A percentile compares a stretch with the other conserved stretches of the same genome.
phyloP scores from a whole-genome alignment of 139 green algal genomes.

The Zygnema circumcarinatum region DNA sequence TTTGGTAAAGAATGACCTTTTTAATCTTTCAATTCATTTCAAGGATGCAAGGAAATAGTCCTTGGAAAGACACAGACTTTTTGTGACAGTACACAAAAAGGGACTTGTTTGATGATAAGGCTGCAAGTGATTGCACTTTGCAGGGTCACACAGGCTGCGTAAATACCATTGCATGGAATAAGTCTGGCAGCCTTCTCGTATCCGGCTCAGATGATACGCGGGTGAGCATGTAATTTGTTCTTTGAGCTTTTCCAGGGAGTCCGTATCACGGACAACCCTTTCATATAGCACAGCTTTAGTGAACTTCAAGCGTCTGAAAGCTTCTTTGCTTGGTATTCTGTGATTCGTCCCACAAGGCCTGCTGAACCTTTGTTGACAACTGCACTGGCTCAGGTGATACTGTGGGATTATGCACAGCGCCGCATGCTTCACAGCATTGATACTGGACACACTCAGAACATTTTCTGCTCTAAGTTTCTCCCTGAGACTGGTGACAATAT shows the following conservation, averaged over 20 bases:
- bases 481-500: constrained; percentile 48
- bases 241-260: too few species aligned
- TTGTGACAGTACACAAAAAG: constrained; percentile 16
- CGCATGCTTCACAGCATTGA: constrained; percentile 33
- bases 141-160: constrained; percentile 58
- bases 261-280: too few species aligned
- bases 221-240: constrained; percentile 33
- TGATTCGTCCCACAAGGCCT: too few species aligned
- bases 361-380: too few species aligned
- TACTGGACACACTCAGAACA: constrained; percentile 32
- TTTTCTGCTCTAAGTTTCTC: constrained; percentile 57
- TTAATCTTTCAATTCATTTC: constrained; percentile 14
- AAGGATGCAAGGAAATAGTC: constrained; percentile 14
- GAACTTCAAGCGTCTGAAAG: too few species aligned
- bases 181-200: constrained; percentile 55
- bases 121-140: neutral
- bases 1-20: constrained; percentile 16
- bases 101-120: constrained; percentile 27
- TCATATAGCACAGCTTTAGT: too few species aligned
- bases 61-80: constrained; percentile 12
- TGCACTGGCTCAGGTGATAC: constrained; percentile 28
- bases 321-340: too few species aligned
- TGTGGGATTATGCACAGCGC: constrained; percentile 58
- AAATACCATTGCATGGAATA: constrained; percentile 61
- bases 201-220: constrained; percentile 54